phyloP scores from a whole-genome alignment of 345 rosid genomes.

The Populus simonii region DNA sequence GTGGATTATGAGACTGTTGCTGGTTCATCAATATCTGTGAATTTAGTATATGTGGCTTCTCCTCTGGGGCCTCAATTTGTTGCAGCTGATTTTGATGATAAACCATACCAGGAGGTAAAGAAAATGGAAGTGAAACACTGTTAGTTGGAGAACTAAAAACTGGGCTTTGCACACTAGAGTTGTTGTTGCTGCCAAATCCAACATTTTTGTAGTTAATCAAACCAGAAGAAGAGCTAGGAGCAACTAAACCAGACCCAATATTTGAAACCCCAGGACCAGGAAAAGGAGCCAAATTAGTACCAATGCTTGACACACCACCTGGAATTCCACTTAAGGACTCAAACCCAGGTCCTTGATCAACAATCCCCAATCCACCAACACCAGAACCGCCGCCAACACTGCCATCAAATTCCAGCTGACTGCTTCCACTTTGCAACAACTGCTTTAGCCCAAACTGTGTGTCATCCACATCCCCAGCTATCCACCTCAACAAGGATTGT shows the following conservation, averaged over 20 bases:
- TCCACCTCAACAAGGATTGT: conserved; percentile 44
- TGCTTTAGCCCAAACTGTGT: conserved; percentile 36
- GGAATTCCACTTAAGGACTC: conserved; percentile 25
- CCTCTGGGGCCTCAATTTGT: conserved; percentile 31
- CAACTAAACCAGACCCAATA: conserved; percentile 15
- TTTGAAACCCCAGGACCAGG: conserved; percentile 32
- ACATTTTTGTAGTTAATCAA: conserved; percentile 21
- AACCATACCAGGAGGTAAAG: conserved; percentile 29
- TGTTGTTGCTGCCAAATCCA: conserved; percentile 18
- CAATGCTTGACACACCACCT: conserved; percentile 18
- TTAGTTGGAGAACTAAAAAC: conserved; percentile 23
- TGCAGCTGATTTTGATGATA: conserved; percentile 27
- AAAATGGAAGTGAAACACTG: conserved; percentile 17
- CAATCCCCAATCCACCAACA: conserved; percentile 32
- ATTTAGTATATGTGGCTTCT: conserved; percentile 36
- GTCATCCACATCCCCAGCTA: conserved; percentile 51
- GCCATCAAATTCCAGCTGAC: conserved; percentile 38
- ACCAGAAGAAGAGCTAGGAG: conserved; percentile 25
- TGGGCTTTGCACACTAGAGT: conserved; percentile 23
- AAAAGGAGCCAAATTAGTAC: conserved; percentile 27
- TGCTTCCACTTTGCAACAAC: conserved; percentile 33
- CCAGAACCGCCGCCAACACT: conserved; percentile 7
- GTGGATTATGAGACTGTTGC: conserved; percentile 30
- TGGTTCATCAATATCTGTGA: conserved; percentile 35
- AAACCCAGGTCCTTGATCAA: conserved; percentile 34